Evolutionary conservation across 2,329 filamentous ascomycete species (phyloP).

Genomic region (Lachnellula willkommii): DNA sequence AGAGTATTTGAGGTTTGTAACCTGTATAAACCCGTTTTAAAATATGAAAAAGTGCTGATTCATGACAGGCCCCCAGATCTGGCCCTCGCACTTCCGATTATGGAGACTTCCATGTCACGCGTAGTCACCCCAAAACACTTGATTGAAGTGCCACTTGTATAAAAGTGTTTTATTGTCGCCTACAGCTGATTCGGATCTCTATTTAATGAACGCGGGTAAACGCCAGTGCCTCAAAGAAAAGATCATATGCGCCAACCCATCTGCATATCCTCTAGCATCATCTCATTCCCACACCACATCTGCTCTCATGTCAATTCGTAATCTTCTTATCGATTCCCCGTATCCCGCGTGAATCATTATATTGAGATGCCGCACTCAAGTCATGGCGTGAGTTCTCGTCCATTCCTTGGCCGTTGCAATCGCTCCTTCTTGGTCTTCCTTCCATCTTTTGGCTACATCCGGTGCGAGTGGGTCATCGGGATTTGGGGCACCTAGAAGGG

Average conservation of each 20-base stretch:
- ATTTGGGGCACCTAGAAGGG: slow-evolving; percentile 90
- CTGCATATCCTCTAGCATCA: slow-evolving; percentile 9
- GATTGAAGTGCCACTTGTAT: no score
- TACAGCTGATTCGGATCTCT: neutral
- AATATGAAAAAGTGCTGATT: no score
- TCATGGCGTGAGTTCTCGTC: slow-evolving; percentile 52
- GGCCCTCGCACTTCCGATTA: no score
- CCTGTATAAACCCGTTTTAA: no score
- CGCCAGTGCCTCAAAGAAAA: slow-evolving; percentile 6
- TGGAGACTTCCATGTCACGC: no score
- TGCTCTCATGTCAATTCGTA: neutral
- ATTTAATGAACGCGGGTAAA: slow-evolving; percentile 9
- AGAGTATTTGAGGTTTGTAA: no score
- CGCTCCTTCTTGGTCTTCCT: slow-evolving; percentile 87
- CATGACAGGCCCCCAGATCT: no score
- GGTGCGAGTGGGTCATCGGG: slow-evolving; percentile 97
- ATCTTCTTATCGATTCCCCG: neutral
- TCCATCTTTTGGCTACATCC: slow-evolving; percentile 96
- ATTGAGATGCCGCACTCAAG: slow-evolving; percentile 10
- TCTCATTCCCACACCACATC: neutral
- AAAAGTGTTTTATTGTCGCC: neutral
- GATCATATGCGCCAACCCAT: slow-evolving; percentile 7
- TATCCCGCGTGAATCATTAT: slow-evolving; percentile 4
- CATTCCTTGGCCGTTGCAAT: slow-evolving; percentile 90
- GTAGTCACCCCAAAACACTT: no score